phyloP scores from a whole-genome alignment of 2,329 filamentous ascomycete genomes.

The Pseudogymnoascus sp. region DNA sequence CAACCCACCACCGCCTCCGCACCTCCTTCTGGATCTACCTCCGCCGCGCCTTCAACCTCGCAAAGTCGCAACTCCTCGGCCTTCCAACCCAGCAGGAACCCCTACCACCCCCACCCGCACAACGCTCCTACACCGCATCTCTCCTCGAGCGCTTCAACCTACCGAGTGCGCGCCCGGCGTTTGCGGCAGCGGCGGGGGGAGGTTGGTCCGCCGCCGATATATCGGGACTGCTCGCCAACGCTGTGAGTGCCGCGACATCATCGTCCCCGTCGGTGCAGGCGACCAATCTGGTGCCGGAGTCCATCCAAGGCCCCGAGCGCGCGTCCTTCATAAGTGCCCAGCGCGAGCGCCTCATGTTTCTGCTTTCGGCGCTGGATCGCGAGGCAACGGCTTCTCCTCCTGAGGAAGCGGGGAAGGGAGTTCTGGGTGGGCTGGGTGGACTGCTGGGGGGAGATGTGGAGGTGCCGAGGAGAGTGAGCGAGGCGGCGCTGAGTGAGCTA shows the following conservation, averaged over 20 bases:
- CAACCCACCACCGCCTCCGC: constrained; percentile 69
- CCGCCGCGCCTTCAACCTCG: constrained; percentile 58
- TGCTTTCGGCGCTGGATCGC: constrained; percentile 69
- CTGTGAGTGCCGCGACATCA: constrained; percentile 42
- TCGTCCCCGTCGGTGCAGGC: constrained; percentile 18
- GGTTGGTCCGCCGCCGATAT: constrained; percentile 51
- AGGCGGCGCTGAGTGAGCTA: constrained; percentile 40
- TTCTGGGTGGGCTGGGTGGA: constrained; percentile 19
- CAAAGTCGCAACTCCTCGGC: constrained; percentile 73
- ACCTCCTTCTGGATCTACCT: constrained; percentile 68
- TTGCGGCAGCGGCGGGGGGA: constrained; percentile 23
- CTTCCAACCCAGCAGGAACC: constrained; percentile 48
- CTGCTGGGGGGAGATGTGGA: constrained; percentile 24
- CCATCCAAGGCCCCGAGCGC: constrained; percentile 57
- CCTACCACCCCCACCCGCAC: constrained; percentile 38
- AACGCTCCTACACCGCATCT: constrained; percentile 61
- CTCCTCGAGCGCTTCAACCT: constrained; percentile 82
- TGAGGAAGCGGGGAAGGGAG: constrained; percentile 13
- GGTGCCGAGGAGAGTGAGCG: constrained; percentile 23
- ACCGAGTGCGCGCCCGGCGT: constrained; percentile 55
- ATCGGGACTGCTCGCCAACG: constrained; percentile 64
- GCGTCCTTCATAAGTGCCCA: constrained; percentile 70
- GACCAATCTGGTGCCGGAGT: constrained; percentile 55
- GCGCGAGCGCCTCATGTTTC: constrained; percentile 64
- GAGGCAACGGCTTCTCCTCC: constrained; percentile 52